Conservation (phyloP, 2,329 filamentous ascomycete genomes). For the Monilinia polystroma region DNA sequence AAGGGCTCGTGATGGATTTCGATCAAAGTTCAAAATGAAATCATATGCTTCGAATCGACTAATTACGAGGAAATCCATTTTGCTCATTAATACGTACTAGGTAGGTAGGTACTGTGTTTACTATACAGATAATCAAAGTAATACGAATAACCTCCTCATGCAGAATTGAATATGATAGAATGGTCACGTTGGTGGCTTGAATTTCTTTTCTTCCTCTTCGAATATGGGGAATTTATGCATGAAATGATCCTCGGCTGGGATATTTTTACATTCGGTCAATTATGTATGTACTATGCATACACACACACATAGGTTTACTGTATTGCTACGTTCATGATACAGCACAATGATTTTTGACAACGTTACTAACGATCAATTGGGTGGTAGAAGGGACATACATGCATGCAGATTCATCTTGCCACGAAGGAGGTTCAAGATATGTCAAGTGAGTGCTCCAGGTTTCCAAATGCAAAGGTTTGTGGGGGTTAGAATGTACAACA, state of each 20-base stretch:
- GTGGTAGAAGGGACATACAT: not conserved
- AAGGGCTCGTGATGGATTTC: not conserved
- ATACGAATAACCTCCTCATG: too few species aligned
- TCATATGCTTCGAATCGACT: not conserved
- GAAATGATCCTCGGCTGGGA: slow-evolving; percentile 18
- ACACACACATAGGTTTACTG: not conserved
- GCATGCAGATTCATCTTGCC: not conserved
- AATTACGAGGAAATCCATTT: not conserved
- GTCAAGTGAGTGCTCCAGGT: not conserved
- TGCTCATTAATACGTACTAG: too few species aligned
- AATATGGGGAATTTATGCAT: slow-evolving; percentile 4
- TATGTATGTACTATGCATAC: not conserved
- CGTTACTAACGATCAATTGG: not conserved
- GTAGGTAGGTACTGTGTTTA: too few species aligned
- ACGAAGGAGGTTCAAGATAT: not conserved
- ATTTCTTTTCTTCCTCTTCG: not conserved
- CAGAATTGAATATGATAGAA: not conserved
- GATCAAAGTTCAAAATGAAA: not conserved
- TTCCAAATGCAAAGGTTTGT: not conserved
- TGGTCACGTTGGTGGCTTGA: slow-evolving; percentile 6
- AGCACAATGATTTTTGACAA: not conserved
- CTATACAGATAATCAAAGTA: not conserved
- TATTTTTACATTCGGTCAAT: slow-evolving; percentile 9
- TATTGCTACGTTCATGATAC: not conserved
- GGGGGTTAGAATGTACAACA: not conserved